Conservation (phyloP, 2,329 filamentous ascomycete species). For the Westerdykella sp. region DNA sequence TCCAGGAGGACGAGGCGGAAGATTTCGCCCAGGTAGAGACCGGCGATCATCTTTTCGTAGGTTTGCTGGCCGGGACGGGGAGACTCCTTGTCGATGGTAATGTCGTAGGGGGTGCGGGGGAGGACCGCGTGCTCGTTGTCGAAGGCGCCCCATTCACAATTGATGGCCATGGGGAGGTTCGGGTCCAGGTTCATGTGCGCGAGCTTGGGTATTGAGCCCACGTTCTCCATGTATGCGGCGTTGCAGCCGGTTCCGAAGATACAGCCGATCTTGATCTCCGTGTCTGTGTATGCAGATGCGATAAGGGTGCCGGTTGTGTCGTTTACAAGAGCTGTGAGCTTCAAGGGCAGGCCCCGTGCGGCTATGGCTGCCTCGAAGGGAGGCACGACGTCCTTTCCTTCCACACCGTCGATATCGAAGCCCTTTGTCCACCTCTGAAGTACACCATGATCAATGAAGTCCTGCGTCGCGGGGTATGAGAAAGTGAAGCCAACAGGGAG, state of each 20-base stretch:
- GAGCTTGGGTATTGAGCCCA: conserved; percentile 86
- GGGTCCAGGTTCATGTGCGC: conserved; percentile 82
- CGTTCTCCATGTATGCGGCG: conserved; percentile 95
- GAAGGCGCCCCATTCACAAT: conserved; percentile 97
- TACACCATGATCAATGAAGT: conserved; percentile 88
- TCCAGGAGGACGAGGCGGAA: conserved; percentile 85
- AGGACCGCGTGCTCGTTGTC: conserved; percentile 91
- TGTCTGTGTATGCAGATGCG: conserved; percentile 93
- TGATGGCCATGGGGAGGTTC: conserved; percentile 86
- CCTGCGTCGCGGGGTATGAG: conserved; percentile 88
- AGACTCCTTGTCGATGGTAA: conserved; percentile 82
- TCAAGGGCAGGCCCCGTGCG: conserved; percentile 78
- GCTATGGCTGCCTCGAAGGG: conserved; percentile 76
- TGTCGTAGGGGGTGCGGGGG: conserved; percentile 79
- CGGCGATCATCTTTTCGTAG: conserved; percentile 97
- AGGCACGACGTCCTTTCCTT: conserved; percentile 84
- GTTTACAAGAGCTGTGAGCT: conserved; percentile 88
- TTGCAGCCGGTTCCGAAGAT: conserved; percentile 99
- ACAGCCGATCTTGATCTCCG: conserved; percentile 87
- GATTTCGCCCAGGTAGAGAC: conserved; percentile 88
- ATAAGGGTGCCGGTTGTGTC: conserved; percentile 97
- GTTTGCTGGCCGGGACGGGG: conserved; percentile 89
- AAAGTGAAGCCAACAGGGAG: conserved; percentile 91
- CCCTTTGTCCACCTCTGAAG: conserved; percentile 97
- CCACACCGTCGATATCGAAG: conserved; percentile 87